Conservation (phyloP, 176 grass and related monocot genomes). For the Juncus inflexus region DNA sequence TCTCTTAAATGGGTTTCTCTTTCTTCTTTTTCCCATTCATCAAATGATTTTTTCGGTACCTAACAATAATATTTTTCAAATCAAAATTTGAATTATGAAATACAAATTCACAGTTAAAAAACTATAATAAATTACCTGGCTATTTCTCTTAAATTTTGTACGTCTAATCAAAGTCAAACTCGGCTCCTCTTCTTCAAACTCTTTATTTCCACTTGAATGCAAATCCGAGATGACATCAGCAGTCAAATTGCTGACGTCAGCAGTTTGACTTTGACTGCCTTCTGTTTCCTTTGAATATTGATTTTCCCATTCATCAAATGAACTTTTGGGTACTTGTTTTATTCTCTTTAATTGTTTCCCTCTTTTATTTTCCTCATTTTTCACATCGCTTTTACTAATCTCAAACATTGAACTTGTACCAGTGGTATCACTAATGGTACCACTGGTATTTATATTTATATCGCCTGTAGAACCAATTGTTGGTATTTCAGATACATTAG, state of each 20-base stretch:
- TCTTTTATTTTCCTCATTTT: conserved; percentile 15
- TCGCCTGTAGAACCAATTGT: conserved; percentile 13
- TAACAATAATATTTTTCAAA: too few species aligned
- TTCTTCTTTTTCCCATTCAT: conserved; percentile 1
- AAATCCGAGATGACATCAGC: neutral
- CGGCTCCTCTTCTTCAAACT: conserved; percentile 4
- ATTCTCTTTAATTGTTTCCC: conserved; percentile 16
- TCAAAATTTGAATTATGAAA: too few species aligned
- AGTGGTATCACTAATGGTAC: conserved; percentile 4
- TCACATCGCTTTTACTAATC: neutral
- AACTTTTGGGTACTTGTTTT: conserved; percentile 24
- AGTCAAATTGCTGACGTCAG: neutral
- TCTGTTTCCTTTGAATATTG: conserved; percentile 21
- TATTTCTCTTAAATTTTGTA: conserved; percentile 16
- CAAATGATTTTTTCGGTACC: conserved; percentile 10
- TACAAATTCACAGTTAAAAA: too few species aligned
- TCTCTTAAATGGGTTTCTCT: conserved; percentile 19
- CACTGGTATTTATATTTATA: neutral
- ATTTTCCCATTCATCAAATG: conserved; percentile 29
- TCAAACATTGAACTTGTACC: conserved; percentile 10
- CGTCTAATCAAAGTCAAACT: neutral
- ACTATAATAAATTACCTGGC: neutral
- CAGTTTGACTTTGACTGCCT: neutral
- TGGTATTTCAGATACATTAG: conserved; percentile 8
- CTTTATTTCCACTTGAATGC: neutral